A percentile compares a stretch with the other conserved stretches of the same genome.
phyloP scores from a whole-genome alignment of 2,329 filamentous ascomycete species.

The Aureobasidium melanogenum region DNA sequence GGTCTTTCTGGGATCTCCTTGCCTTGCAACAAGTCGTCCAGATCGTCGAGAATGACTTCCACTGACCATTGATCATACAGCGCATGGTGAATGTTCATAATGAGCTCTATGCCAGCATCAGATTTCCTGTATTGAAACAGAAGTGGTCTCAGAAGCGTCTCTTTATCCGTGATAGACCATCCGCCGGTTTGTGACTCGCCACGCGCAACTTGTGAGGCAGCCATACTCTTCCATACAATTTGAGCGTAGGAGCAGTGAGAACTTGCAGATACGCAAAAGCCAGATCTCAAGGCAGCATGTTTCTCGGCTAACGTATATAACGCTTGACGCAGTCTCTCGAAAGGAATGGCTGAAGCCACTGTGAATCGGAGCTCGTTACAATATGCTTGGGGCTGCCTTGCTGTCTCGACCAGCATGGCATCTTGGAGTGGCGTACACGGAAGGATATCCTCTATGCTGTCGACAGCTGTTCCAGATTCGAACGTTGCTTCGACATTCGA shows the following conservation, averaged over 20 bases:
- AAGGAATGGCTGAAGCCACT: slow-evolving; percentile 29
- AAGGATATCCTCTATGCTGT: slow-evolving; percentile 33
- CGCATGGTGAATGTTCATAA: slow-evolving; percentile 66
- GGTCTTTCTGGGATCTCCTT: slow-evolving; percentile 34
- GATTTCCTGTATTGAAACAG: slow-evolving; percentile 45
- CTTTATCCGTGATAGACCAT: slow-evolving; percentile 23
- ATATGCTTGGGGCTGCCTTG: slow-evolving; percentile 52
- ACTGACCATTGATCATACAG: slow-evolving; percentile 93
- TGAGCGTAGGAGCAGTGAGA: slow-evolving; percentile 46
- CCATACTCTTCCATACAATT: slow-evolving; percentile 52
- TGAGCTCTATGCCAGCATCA: slow-evolving; percentile 22
- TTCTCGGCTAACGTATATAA: slow-evolving; percentile 41
- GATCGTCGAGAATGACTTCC: slow-evolving; percentile 59
- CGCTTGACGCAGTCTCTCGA: slow-evolving; percentile 26
- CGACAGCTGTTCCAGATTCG: background rate
- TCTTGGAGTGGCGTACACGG: slow-evolving; percentile 66
- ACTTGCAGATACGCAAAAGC: slow-evolving; percentile 51
- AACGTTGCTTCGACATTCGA: background rate
- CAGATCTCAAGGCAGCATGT: slow-evolving; percentile 65
- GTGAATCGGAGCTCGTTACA: slow-evolving; percentile 68
- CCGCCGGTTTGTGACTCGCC: slow-evolving; percentile 14
- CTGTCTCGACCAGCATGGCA: slow-evolving; percentile 73
- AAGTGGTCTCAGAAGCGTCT: slow-evolving; percentile 49
- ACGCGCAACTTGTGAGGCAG: slow-evolving; percentile 22
- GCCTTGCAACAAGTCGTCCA: slow-evolving; percentile 44